A percentile compares a stretch with the other conserved stretches of the same genome.
Evolutionary conservation across 805 yeast species (phyloP).

Genomic region (Metschnikowia corniflorae): DNA sequence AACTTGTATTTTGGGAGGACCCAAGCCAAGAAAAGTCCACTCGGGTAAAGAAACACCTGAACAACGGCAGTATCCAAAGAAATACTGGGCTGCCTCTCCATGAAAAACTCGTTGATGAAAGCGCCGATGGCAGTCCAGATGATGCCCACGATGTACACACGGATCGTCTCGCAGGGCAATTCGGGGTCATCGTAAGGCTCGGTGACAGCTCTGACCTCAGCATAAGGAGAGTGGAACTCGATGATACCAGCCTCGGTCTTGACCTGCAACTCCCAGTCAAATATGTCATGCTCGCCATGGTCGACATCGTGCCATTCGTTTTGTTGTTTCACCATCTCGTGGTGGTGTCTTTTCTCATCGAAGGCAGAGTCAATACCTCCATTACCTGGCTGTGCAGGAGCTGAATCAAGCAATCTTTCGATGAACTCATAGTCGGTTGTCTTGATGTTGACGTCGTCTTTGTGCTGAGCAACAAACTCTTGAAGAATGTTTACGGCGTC

Average conservation of each 20-base stretch:
- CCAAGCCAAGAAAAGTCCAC: slow-evolving; percentile 35
- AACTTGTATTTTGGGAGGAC: slow-evolving; percentile 41
- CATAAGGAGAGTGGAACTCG: slow-evolving; percentile 38
- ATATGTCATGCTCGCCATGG: slow-evolving; percentile 4
- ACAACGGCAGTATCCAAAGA: slow-evolving; percentile 14
- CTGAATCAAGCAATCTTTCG: slow-evolving; percentile 13
- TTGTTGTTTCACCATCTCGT: not conserved
- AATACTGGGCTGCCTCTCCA: slow-evolving; percentile 18
- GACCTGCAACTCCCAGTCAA: slow-evolving; percentile 35
- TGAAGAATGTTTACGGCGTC: slow-evolving; percentile 41
- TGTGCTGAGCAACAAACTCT: slow-evolving; percentile 38
- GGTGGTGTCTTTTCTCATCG: slow-evolving; percentile 13
- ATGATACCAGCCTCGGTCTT: slow-evolving; percentile 37
- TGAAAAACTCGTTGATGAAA: slow-evolving; percentile 18
- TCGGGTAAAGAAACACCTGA: slow-evolving; percentile 19
- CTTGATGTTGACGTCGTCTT: slow-evolving; percentile 48
- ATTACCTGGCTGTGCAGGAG: not conserved
- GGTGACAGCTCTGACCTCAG: slow-evolving; percentile 38
- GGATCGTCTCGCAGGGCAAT: slow-evolving; percentile 33
- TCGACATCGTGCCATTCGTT: slow-evolving; percentile 3
- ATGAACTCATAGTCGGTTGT: slow-evolving; percentile 33
- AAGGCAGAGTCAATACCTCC: slow-evolving; percentile 9
- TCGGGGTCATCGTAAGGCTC: slow-evolving; percentile 39
- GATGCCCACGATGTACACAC: slow-evolving; percentile 25
- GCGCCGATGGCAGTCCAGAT: slow-evolving; percentile 29